Percentiles rank a stretch among this genome's conserved stretches.
Evolutionary conservation across 106 monocot genomes (phyloP).

Genomic region (Allium fistulosum): DNA sequence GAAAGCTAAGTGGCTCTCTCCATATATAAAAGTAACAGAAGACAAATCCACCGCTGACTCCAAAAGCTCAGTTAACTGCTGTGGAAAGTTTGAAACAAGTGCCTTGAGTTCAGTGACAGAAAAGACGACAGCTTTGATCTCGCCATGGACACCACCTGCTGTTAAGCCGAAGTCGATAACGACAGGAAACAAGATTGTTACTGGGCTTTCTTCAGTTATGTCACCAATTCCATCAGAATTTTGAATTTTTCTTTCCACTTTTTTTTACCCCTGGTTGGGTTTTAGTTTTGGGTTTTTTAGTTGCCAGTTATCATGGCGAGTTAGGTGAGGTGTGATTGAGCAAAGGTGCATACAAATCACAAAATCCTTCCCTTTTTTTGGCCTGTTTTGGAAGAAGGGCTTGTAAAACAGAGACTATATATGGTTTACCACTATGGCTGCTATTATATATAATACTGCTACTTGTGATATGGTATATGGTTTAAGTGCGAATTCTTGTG

Average conservation of each 20-base stretch:
- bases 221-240: not conserved
- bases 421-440: too few relatives aligned
- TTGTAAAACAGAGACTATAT: too few relatives aligned
- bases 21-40: not conserved
- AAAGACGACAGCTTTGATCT: constrained; percentile 9
- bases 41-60: not conserved
- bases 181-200: constrained; percentile 6
- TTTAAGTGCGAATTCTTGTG: too few relatives aligned
- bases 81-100: constrained; percentile 1
- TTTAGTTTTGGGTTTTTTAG: not conserved
- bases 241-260: constrained; percentile 6
- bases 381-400: too few relatives aligned
- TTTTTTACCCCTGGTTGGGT: not conserved
- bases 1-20: constrained; percentile 56
- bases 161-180: constrained; percentile 5
- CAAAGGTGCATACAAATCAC: too few relatives aligned
- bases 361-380: too few relatives aligned
- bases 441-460: too few relatives aligned
- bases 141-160: constrained; percentile 10
- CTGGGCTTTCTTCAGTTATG: constrained; percentile 2
- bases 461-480: too few relatives aligned
- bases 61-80: not conserved
- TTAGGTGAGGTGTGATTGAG: too few relatives aligned
- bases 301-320: too few relatives aligned
- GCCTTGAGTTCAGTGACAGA: constrained; percentile 1